phyloP scores from a whole-genome alignment of 495 filamentous ascomycete species.

The Aspergillus steynii region DNA sequence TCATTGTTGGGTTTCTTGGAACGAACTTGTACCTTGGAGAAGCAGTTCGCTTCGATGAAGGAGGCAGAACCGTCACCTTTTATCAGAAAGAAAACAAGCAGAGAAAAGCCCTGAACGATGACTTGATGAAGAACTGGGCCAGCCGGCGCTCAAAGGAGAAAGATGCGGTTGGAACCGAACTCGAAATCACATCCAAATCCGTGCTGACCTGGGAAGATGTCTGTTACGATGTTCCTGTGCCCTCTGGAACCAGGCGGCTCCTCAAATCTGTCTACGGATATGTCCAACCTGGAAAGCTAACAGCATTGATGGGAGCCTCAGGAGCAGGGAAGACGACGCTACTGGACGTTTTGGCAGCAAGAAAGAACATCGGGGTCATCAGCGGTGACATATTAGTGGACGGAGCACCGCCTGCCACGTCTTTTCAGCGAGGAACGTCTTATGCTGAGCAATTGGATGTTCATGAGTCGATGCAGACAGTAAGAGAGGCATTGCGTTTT shows the following conservation, averaged over 20 bases:
- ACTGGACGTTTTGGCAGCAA: slow-evolving; percentile 71
- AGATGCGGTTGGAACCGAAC: slow-evolving; percentile 48
- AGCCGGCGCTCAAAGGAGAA: slow-evolving; percentile 50
- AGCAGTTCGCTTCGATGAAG: slow-evolving; percentile 71
- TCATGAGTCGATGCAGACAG: slow-evolving; percentile 74
- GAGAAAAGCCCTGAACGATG: slow-evolving; percentile 66
- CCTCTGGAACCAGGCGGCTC: slow-evolving; percentile 65
- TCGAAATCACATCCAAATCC: slow-evolving; percentile 66
- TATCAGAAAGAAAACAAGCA: slow-evolving; percentile 73
- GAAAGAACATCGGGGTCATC: slow-evolving; percentile 80
- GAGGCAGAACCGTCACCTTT: slow-evolving; percentile 74
- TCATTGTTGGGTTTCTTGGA: slow-evolving; percentile 67
- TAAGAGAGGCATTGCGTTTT: slow-evolving; percentile 83
- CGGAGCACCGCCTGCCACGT: slow-evolving; percentile 60
- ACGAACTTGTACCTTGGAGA: slow-evolving; percentile 75
- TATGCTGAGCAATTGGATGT: slow-evolving; percentile 86
- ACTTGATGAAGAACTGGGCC: slow-evolving; percentile 57
- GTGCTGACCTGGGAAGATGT: slow-evolving; percentile 54
- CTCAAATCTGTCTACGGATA: slow-evolving; percentile 75
- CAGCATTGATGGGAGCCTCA: slow-evolving; percentile 80
- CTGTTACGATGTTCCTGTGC: slow-evolving; percentile 67
- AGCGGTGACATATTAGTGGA: slow-evolving; percentile 74
- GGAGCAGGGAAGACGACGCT: slow-evolving; percentile 89
- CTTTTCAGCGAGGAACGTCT: slow-evolving; percentile 77
- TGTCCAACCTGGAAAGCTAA: slow-evolving; percentile 75